These are phyloP conservation scores for Gelatoporia subvermispora DNA, from an alignment of 768 basidiomycete species.

Conservation along the genomic window DNA sequence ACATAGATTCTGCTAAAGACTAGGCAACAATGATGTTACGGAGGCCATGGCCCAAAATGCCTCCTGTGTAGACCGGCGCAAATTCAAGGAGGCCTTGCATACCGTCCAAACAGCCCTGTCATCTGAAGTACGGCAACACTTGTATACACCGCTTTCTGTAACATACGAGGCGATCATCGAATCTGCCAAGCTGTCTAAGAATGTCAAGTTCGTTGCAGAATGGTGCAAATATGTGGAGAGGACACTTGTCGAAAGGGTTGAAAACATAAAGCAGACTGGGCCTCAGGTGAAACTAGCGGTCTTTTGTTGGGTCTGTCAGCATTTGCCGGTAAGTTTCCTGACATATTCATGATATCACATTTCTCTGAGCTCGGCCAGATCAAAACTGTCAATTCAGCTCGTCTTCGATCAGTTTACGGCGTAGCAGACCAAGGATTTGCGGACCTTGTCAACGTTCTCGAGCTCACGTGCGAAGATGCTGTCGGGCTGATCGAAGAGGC, in stretches of 20 bases:
- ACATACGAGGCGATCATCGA: slow-evolving; percentile 11
- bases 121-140: slow-evolving; percentile 1
- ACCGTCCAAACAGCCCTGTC: slow-evolving; percentile 21
- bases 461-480: slow-evolving; percentile 8
- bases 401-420: slow-evolving; percentile 2
- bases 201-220: slow-evolving; percentile 7
- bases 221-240: slow-evolving; percentile 21
- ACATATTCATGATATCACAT: neutral
- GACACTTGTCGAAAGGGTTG: slow-evolving; percentile 13
- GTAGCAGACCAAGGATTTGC: slow-evolving; percentile 11
- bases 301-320: slow-evolving; percentile 21
- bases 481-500: slow-evolving; percentile 8
- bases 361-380: neutral
- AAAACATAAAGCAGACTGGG: slow-evolving; percentile 7
- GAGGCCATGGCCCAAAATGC: slow-evolving; percentile 27
- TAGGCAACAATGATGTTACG: slow-evolving; percentile 24
- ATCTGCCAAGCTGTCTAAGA: slow-evolving; percentile 8
- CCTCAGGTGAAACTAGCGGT: slow-evolving; percentile 19
- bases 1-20: slow-evolving; percentile 7
- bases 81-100: slow-evolving; percentile 21
- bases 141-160: neutral
- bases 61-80: slow-evolving; percentile 26
- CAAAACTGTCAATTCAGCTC: slow-evolving; percentile 4
- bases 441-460: slow-evolving; percentile 11
- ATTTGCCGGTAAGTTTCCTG: slow-evolving; percentile 11